Evolutionary conservation across 345 rosid genomes (phyloP), one percentile per base, ranked within the genome.

Genomic region (Triadica sebifera): DNA sequence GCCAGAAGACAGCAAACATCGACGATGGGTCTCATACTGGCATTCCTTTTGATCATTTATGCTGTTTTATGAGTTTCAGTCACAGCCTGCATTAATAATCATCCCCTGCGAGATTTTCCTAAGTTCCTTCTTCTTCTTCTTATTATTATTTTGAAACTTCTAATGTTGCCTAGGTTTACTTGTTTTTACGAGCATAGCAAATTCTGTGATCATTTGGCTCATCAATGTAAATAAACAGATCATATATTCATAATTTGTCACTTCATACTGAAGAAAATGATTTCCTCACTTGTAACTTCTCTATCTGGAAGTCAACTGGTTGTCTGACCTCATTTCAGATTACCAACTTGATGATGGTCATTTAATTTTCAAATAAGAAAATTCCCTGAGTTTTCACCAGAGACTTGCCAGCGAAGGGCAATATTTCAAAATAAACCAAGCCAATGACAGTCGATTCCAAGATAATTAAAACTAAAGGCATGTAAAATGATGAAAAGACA

Each of bases 1-100:
- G 79, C 70, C 7, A 25, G 45, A 63, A 70, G 65, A 70, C 25
- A 39, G 13, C 61, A 60, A 50, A 68, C 12, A 34, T 22, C 67
- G 1, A 60, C 6, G 3, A 4, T 68, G 4, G 47, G 57, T 63
- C 46, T 76, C 52, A 0, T 63, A 0, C 5, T 62, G 3, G 24
- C 51, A 10, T 45, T 67, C 58, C 56, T 69, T 1, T 20, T 38
- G 25, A 50, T 68, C 24, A 12, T 74, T 58, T 66, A 39, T 20
- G 20, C 50, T 34, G 77, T 65, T 47, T 59, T 39, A 34, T 65
- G 69, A 71, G 69, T 41, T 24, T 0, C 22, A 24, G 17, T 15
- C 24, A 12, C 43, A 45, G 6, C 46, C 56, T 4, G 29, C 61
- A 11, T 12, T 7, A 6, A 17, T 8, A 6, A 22, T 25, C 56